Percentiles rank a stretch among this genome's conserved stretches.
Conservation (phyloP, 257 asterid species). For the Capsicum chinense region DNA sequence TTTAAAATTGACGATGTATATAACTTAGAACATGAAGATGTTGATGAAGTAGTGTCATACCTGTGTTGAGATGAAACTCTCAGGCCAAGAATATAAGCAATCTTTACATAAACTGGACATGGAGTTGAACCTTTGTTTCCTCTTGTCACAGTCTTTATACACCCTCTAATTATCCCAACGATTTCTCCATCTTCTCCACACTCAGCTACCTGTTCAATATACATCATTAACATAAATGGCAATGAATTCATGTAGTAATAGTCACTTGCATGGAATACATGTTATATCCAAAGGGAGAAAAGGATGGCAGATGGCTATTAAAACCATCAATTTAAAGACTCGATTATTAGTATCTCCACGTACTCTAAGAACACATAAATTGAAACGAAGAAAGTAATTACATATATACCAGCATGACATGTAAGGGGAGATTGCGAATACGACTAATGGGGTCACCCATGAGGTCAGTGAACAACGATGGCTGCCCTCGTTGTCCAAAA, state of each 20-base stretch:
- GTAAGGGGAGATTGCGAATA: conserved; percentile 59
- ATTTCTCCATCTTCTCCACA: conserved; percentile 55
- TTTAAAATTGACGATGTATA: not conserved
- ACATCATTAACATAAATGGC: too few relatives aligned
- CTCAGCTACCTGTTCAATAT: conserved; percentile 57
- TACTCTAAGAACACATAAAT: not conserved
- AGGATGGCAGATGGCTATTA: too few relatives aligned
- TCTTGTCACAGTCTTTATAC: conserved; percentile 66
- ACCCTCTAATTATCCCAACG: conserved; percentile 75
- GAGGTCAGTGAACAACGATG: conserved; percentile 71
- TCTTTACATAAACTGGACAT: conserved; percentile 52
- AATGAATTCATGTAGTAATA: too few relatives aligned
- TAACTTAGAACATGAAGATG: not conserved
- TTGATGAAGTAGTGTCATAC: conserved; percentile 35
- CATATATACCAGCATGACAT: conserved; percentile 66
- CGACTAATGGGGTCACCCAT: conserved; percentile 86
- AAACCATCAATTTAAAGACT: too few relatives aligned
- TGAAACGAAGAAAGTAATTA: not conserved
- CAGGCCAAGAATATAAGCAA: conserved; percentile 78
- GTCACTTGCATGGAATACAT: too few relatives aligned
- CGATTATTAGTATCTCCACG: too few relatives aligned
- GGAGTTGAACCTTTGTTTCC: conserved; percentile 43
- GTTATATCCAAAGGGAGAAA: too few relatives aligned
- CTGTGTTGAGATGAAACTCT: conserved; percentile 83
- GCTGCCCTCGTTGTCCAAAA: conserved; percentile 69